A percentile compares a stretch with the other conserved stretches of the same genome.
phyloP scores from a whole-genome alignment of 495 filamentous ascomycete genomes.

The Talaromyces thailandensis region DNA sequence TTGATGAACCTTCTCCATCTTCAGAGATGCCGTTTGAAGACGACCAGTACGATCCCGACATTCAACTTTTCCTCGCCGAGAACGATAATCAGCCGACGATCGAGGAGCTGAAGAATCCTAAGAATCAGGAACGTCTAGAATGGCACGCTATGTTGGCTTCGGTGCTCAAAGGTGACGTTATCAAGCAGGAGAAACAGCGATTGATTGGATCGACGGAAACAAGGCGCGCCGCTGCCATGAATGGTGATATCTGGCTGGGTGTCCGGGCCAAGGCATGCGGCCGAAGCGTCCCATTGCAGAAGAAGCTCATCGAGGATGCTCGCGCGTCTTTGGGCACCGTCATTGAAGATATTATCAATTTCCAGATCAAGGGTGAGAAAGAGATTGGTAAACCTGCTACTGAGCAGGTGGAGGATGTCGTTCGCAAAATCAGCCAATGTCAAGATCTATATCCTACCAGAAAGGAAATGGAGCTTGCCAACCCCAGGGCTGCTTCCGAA shows the following conservation, averaged over 20 bases:
- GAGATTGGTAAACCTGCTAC: slow-evolving; percentile 81
- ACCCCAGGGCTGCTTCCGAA: slow-evolving; percentile 63
- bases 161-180: slow-evolving; percentile 92
- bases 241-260: slow-evolving; percentile 83
- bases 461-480: slow-evolving; percentile 57
- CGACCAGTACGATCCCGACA: slow-evolving; percentile 85
- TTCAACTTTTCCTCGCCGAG: slow-evolving; percentile 78
- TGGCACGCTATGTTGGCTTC: slow-evolving; percentile 98
- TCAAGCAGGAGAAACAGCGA: slow-evolving; percentile 94
- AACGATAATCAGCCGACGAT: slow-evolving; percentile 80
- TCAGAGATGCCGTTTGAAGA: slow-evolving; percentile 74
- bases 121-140: slow-evolving; percentile 84
- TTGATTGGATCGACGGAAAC: slow-evolving; percentile 77
- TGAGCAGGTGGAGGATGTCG: slow-evolving; percentile 81
- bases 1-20: slow-evolving; percentile 83
- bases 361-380: slow-evolving; percentile 87
- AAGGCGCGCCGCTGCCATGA: slow-evolving; percentile 60
- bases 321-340: slow-evolving; percentile 56
- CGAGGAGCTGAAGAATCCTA: slow-evolving; percentile 81
- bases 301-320: slow-evolving; percentile 73
- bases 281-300: slow-evolving; percentile 71
- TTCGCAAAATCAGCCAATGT: slow-evolving; percentile 78
- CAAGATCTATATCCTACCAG: slow-evolving; percentile 77
- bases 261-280: slow-evolving; percentile 76
- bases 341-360: slow-evolving; percentile 81